Percentiles rank a stretch among this genome's conserved stretches.
Evolutionary conservation across 2,329 filamentous ascomycete genomes (phyloP).

Genomic region (Helicocarpus griseus): DNA sequence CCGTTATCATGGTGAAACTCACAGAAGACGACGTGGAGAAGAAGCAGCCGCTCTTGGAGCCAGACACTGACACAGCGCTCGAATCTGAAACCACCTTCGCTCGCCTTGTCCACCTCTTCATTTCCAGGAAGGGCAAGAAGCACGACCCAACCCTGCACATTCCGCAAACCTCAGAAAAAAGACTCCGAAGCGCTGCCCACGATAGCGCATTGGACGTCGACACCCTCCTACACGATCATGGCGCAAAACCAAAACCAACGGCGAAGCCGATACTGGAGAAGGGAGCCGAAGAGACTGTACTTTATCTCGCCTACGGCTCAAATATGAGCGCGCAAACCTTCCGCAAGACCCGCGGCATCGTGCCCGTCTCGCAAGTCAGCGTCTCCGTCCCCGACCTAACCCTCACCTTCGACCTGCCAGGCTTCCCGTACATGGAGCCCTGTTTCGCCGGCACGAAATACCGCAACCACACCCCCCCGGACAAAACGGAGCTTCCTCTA

Average conservation of each 20-base stretch:
- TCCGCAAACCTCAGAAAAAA: conserved; percentile 13
- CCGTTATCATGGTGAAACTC: not conserved
- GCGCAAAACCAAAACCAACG: conserved; percentile 5
- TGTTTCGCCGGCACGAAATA: conserved; percentile 78
- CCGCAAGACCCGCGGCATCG: conserved; percentile 64
- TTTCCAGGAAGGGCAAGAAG: not conserved
- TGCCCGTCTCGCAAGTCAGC: conserved; percentile 68
- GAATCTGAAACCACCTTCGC: not conserved
- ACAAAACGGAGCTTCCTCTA: no score
- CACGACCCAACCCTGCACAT: conserved; percentile 3
- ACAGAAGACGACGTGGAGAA: not conserved
- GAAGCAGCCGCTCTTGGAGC: not conserved
- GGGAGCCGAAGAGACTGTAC: conserved; percentile 42
- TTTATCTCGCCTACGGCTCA: conserved; percentile 85
- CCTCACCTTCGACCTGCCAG: conserved; percentile 77
- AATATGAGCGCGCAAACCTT: conserved; percentile 79
- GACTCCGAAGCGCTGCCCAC: conserved; percentile 16
- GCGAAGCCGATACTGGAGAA: not conserved
- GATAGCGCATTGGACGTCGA: conserved; percentile 19
- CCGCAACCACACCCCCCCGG: conserved; percentile 38
- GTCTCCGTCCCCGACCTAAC: conserved; percentile 70
- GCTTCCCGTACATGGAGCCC: conserved; percentile 77
- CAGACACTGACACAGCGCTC: not conserved
- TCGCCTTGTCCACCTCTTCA: not conserved
- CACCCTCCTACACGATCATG: conserved; percentile 15